Percentiles rank a stretch among this genome's conserved stretches.
These are phyloP conservation scores for Nigrospora oryzae DNA, from an alignment of 2,329 filamentous ascomycete species.

Conservation along the genomic window DNA sequence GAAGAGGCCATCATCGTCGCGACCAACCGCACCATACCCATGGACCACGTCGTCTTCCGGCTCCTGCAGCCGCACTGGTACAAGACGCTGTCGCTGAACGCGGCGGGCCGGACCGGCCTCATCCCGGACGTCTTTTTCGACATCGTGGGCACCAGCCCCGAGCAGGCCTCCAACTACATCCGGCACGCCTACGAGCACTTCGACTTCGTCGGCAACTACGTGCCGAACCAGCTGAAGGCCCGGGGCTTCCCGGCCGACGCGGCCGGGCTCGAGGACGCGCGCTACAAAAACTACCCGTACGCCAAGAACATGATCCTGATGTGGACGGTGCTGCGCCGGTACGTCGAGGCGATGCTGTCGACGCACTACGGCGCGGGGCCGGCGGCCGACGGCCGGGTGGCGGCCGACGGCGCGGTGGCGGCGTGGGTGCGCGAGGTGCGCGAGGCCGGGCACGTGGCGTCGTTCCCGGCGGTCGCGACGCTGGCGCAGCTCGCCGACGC, in stretches of 20 bases:
- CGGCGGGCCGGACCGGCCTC: slow-evolving; percentile 32
- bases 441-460: slow-evolving; percentile 26
- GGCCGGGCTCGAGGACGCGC: slow-evolving; percentile 20
- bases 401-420: slow-evolving; percentile 21
- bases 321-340: slow-evolving; percentile 32
- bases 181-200: slow-evolving; percentile 32
- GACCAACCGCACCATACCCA: slow-evolving; percentile 29
- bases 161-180: slow-evolving; percentile 27
- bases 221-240: slow-evolving; percentile 32
- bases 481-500: slow-evolving; percentile 32
- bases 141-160: slow-evolving; percentile 29
- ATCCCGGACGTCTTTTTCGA: slow-evolving; percentile 34
- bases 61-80: slow-evolving; percentile 39
- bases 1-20: slow-evolving; percentile 40
- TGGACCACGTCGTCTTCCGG: slow-evolving; percentile 32
- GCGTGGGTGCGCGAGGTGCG: slow-evolving; percentile 32
- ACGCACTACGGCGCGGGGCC: slow-evolving; percentile 21
- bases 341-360: slow-evolving; percentile 28
- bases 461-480: slow-evolving; percentile 32
- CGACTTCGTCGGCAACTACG: slow-evolving; percentile 33
- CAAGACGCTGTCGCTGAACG: slow-evolving; percentile 40
- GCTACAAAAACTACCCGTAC: slow-evolving; percentile 40
- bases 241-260: slow-evolving; percentile 31
- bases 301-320: slow-evolving; percentile 34
- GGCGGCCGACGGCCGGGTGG: slow-evolving; percentile 15